Evolutionary conservation across 345 rosid species (phyloP), one percentile per base, ranked within the genome.

Genomic region (Anastatica hierochuntica): DNA sequence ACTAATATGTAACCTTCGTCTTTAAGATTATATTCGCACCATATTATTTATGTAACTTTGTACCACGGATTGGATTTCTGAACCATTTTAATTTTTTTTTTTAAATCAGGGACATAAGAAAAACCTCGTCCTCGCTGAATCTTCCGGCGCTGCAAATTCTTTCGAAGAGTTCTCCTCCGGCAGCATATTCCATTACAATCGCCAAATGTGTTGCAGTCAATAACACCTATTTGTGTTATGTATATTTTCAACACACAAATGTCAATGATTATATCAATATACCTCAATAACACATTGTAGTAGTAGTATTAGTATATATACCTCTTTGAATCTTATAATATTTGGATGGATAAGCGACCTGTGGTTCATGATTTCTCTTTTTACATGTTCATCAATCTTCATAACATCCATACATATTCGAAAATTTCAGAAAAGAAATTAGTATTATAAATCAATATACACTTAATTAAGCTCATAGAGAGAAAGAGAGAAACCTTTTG

Each of bases 151-250:
- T 80, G 59, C 84, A 76, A 34, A 79, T 83, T 61, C 84, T 77
- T 62, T 33, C 74, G 12, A 83, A 83, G 42, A 83, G 78, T 62
- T 83, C 90, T 56, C 90, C 90, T 41, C 86, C 86, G 10, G 77
- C 84, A 29, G 90, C 90, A 40, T 80, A 80, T 72, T 83, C 86
- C 86, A 80, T 83, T 44, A 80, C 86, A 51, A 83, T 71, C 20
- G 82, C 90, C 58, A 80, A 74, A 72, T 83, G 90, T 38, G 86
- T 83, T 8, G 79, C 68, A 18, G 82, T 76, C 67, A 80, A 49
- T 15, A 72, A 67, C 21, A 83, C 90, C 90, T 79, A 64, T 45
- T 67, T 44, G n/a, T n/a, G n/a, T 64, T 44, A 14, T 19, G 24
- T 26, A 7, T 6, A 11, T 20, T 7, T 9, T 13, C 36, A 10